phyloP scores from a whole-genome alignment of 345 rosid species.

The Aethionema arabicum region DNA sequence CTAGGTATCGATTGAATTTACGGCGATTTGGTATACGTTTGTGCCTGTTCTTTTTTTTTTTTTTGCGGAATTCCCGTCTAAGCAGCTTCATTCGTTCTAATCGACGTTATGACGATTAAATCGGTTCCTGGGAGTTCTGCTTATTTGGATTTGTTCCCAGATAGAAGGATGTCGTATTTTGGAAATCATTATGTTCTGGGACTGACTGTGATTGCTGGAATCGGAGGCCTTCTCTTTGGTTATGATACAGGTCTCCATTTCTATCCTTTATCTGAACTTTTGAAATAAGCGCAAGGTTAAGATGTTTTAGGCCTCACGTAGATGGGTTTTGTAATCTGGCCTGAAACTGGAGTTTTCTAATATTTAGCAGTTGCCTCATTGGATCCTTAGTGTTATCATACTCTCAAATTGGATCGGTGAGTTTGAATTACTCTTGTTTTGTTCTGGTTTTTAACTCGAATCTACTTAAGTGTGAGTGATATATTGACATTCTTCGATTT shows the following conservation, averaged over 20 bases:
- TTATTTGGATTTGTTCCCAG: constrained; percentile 70
- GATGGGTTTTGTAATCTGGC: background rate
- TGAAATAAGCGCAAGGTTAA: background rate
- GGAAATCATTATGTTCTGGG: constrained; percentile 53
- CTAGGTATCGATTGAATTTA: too few relatives aligned
- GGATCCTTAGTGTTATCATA: background rate
- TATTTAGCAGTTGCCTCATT: background rate
- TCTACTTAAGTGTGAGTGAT: background rate
- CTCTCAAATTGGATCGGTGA: background rate
- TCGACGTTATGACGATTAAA: constrained; percentile 44
- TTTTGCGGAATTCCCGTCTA: too few relatives aligned
- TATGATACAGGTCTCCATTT: constrained; percentile 66
- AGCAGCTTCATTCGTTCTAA: too few relatives aligned
- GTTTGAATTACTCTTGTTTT: background rate
- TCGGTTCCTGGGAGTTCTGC: constrained; percentile 79
- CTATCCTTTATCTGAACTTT: background rate
- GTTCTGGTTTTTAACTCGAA: background rate
- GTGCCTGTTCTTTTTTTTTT: too few relatives aligned
- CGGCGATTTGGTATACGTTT: too few relatives aligned
- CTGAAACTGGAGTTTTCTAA: background rate
- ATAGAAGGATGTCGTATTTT: constrained; percentile 69
- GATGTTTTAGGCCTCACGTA: background rate
- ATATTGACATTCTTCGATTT: too few relatives aligned
- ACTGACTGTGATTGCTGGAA: constrained; percentile 67
- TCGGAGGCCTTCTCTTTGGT: constrained; percentile 77